Evolutionary conservation across 768 basidiomycete genomes (phyloP).

Genomic region (Paxillus involutus): DNA sequence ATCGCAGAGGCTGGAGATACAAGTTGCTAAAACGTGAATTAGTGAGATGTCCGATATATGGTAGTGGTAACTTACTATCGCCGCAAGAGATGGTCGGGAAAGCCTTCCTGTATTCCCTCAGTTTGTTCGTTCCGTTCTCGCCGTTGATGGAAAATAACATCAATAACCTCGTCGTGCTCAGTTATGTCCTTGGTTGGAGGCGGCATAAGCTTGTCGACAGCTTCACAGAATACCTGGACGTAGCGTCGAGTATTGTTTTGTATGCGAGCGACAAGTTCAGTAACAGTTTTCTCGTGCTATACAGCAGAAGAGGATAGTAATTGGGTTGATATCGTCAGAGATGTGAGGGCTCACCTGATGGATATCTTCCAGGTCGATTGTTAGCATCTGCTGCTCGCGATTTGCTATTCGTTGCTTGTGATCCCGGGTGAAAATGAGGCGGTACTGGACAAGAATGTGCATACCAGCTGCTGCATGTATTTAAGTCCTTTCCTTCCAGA

Average conservation of each 20-base stretch:
- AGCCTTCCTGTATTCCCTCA: slow-evolving; percentile 71
- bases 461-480: slow-evolving; percentile 83
- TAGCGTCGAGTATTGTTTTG: slow-evolving; percentile 88
- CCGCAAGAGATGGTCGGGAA: slow-evolving; percentile 88
- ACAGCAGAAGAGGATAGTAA: slow-evolving; percentile 7
- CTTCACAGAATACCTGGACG: slow-evolving; percentile 83
- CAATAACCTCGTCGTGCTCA: slow-evolving; percentile 91
- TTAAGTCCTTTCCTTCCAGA: slow-evolving; percentile 51
- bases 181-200: slow-evolving; percentile 86
- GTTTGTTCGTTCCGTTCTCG: slow-evolving; percentile 83
- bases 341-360: slow-evolving; percentile 49
- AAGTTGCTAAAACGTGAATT: slow-evolving; percentile 64
- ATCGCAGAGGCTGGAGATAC: slow-evolving; percentile 88
- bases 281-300: slow-evolving; percentile 67
- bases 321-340: neutral
- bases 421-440: slow-evolving; percentile 19
- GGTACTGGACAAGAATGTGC: slow-evolving; percentile 29
- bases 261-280: slow-evolving; percentile 80
- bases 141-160: slow-evolving; percentile 94
- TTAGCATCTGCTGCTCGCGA: slow-evolving; percentile 86
- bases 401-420: slow-evolving; percentile 88
- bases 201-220: slow-evolving; percentile 89
- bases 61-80: slow-evolving; percentile 77
- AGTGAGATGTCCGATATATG: neutral
- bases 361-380: slow-evolving; percentile 89